Conservation (phyloP, 106 monocot genomes). For the Acanthochlamys bracteata region DNA sequence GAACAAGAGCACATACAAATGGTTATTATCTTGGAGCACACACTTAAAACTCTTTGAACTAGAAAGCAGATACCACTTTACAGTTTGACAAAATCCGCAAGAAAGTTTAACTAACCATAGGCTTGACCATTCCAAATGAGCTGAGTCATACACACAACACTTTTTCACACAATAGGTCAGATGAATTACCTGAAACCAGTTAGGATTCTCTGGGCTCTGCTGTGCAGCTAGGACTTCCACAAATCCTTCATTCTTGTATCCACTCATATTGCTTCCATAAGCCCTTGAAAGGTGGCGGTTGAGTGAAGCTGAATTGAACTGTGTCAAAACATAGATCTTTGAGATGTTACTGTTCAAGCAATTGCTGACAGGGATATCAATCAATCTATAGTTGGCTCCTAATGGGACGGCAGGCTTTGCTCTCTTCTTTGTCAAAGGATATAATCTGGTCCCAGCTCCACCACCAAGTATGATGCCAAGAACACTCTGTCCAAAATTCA, state of each 20-base stretch:
- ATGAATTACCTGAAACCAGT: constrained; percentile 90
- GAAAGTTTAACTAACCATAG: too few relatives aligned
- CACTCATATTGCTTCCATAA: constrained; percentile 81
- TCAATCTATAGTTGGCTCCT: constrained; percentile 91
- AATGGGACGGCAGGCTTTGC: constrained; percentile 96
- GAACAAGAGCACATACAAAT: too few relatives aligned
- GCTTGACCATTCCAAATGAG: too few relatives aligned
- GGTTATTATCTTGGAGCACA: too few relatives aligned
- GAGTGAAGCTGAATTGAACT: constrained; percentile 97
- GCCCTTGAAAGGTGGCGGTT: constrained; percentile 96
- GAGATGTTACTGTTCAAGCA: constrained; percentile 94
- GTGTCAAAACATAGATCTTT: constrained; percentile 94
- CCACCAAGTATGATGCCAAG: constrained; percentile 94
- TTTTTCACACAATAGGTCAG: constrained; percentile 1
- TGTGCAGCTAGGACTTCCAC: constrained; percentile 98
- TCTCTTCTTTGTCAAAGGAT: constrained; percentile 93
- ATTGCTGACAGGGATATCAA: constrained; percentile 98
- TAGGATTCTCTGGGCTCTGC: constrained; percentile 97
- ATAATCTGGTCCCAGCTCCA: constrained; percentile 88
- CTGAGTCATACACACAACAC: too few relatives aligned
- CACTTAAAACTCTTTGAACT: too few relatives aligned
- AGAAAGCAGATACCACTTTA: too few relatives aligned
- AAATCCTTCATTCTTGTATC: constrained; percentile 95
- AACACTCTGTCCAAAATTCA: constrained; percentile 58
- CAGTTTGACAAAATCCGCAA: too few relatives aligned